Percentiles rank a stretch among this genome's conserved stretches.
Conservation (phyloP, 306 rosid species). For the Medicago truncatula region MtrunA17r5.0-ANR NC_053049.1:649501-650000, state of each 20-base stretch:
- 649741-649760: not conserved
- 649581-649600: not conserved
- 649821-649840: not conserved
- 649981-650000: too few species aligned
- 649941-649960: too few species aligned
- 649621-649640: not conserved
- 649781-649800: not conserved
- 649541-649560: too few species aligned
- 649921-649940: too few species aligned
- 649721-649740: not conserved
- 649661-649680: constrained; percentile 37
- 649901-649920: too few species aligned
- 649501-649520: too few species aligned
- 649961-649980: too few species aligned
- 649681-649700: not conserved
- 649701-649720: constrained; percentile 4
- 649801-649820: not conserved
- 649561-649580: not conserved
- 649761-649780: constrained; percentile 2
- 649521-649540: too few species aligned
- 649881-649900: too few species aligned
- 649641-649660: constrained; percentile 19
- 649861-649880: too few species aligned
- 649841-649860: too few species aligned
- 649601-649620: not conserved